A percentile compares a stretch with the other conserved stretches of the same genome.
phyloP scores from a whole-genome alignment of 2,329 filamentous ascomycete genomes.

The Aspergillus tanneri region DNA sequence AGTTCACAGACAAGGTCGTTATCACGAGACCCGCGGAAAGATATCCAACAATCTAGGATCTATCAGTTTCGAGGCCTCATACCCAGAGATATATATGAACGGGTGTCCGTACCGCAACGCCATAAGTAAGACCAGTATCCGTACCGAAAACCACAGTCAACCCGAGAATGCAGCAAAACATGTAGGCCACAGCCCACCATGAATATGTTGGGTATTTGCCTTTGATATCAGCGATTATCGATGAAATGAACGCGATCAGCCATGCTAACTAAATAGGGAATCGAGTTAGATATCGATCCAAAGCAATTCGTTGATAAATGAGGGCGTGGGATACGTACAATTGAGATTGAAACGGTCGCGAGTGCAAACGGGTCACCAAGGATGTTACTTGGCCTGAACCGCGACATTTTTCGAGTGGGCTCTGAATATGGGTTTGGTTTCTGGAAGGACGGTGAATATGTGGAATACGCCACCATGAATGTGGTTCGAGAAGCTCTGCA shows the following conservation, averaged over 20 bases:
- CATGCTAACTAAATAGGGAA: conserved; percentile 71
- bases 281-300: conserved; percentile 1
- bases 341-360: conserved; percentile 85
- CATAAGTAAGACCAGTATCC: conserved; percentile 81
- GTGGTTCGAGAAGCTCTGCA: conserved; percentile 12
- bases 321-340: conserved; percentile 60
- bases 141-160: conserved; percentile 81
- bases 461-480: conserved; percentile 27
- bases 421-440: conserved; percentile 23
- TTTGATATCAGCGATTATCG: conserved; percentile 67
- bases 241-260: conserved; percentile 87
- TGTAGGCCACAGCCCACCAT: conserved; percentile 89
- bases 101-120: conserved; percentile 66
- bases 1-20: conserved; percentile 81
- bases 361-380: conserved; percentile 95
- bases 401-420: conserved; percentile 41
- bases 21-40: conserved; percentile 79
- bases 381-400: conserved; percentile 80
- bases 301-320: background rate
- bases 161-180: conserved; percentile 76
- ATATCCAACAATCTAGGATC: conserved; percentile 73
- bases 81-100: background rate
- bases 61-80: conserved; percentile 24
- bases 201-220: conserved; percentile 74
- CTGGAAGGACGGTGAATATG: conserved; percentile 21